A percentile compares a stretch with the other conserved stretches of the same genome.
Evolutionary conservation across 768 basidiomycete genomes (phyloP).

Genomic region (Rhizopogon vulgaris): DNA sequence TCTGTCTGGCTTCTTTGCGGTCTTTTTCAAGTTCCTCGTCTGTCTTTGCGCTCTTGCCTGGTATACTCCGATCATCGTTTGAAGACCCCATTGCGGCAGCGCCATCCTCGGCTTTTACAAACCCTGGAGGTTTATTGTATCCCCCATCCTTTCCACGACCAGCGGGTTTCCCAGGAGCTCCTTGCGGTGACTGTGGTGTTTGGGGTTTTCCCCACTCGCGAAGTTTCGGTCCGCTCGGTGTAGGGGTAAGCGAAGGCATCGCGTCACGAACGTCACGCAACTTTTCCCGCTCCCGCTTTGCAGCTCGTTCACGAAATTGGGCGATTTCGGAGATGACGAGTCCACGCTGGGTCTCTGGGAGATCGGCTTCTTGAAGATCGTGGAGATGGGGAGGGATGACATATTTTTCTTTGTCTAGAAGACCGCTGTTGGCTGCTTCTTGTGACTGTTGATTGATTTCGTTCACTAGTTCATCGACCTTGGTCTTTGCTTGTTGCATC

Average conservation of each 20-base stretch:
- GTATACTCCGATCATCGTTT: slow-evolving; percentile 26
- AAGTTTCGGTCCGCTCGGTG: slow-evolving; percentile 68
- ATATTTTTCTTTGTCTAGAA: slow-evolving; percentile 79
- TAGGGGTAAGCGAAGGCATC: slow-evolving; percentile 35
- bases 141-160: slow-evolving; percentile 61
- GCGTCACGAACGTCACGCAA: slow-evolving; percentile 66
- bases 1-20: slow-evolving; percentile 63
- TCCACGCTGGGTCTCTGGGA: slow-evolving; percentile 89
- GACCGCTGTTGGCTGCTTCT: slow-evolving; percentile 69
- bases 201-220: slow-evolving; percentile 71
- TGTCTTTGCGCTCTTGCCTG: slow-evolving; percentile 48
- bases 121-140: slow-evolving; percentile 75
- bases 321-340: slow-evolving; percentile 96
- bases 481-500: slow-evolving; percentile 54
- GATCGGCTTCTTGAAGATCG: slow-evolving; percentile 93
- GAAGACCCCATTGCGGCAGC: slow-evolving; percentile 29
- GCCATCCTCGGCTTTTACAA: slow-evolving; percentile 65
- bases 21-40: slow-evolving; percentile 89
- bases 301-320: slow-evolving; percentile 90
- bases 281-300: slow-evolving; percentile 88
- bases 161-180: slow-evolving; percentile 31
- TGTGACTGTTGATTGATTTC: slow-evolving; percentile 71
- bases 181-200: slow-evolving; percentile 29
- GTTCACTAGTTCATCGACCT: slow-evolving; percentile 57
- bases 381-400: slow-evolving; percentile 94